Percentiles rank a stretch among this genome's conserved stretches.
phyloP scores from a whole-genome alignment of 1,139 yeast genomes.

The Geotrichum klebahnii region DNA sequence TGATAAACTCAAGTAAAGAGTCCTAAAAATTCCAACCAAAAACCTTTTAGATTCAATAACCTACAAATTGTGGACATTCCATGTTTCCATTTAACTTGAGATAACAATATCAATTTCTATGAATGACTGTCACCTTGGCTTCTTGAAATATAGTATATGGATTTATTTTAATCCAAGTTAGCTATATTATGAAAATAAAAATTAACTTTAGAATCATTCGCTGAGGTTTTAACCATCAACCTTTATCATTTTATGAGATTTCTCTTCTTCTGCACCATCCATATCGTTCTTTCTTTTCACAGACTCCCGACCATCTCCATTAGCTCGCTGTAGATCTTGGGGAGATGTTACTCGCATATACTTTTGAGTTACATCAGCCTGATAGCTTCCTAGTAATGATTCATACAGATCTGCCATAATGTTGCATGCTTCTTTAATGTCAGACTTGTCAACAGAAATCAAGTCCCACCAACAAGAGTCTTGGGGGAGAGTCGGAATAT shows the following conservation, averaged over 20 bases:
- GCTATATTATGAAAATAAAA: too few relatives aligned
- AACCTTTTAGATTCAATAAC: too few relatives aligned
- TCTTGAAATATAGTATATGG: too few relatives aligned
- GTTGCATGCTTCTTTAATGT: constrained; percentile 33
- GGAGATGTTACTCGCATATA: constrained; percentile 16
- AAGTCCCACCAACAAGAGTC: constrained; percentile 34
- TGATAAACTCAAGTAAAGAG: too few relatives aligned
- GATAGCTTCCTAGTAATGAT: constrained; percentile 14
- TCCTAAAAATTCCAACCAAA: too few relatives aligned
- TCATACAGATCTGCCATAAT: constrained; percentile 37
- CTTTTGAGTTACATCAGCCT: constrained; percentile 13
- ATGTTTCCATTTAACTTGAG: too few relatives aligned
- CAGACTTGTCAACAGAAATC: constrained; percentile 28
- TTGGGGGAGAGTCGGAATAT: constrained; percentile 15
- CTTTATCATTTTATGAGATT: not conserved
- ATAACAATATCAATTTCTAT: too few relatives aligned
- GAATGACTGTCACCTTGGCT: too few relatives aligned
- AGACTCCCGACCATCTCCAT: not conserved
- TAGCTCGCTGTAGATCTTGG: constrained; percentile 6
- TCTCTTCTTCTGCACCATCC: not conserved
- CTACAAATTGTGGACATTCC: too few relatives aligned
- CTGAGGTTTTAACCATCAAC: too few relatives aligned
- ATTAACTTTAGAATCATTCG: too few relatives aligned
- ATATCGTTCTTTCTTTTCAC: not conserved
- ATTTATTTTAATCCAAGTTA: too few relatives aligned